Evolutionary conservation across 371 early-diverging fungal genomes (phyloP).

Genomic region (Rhizopus sp.): DNA sequence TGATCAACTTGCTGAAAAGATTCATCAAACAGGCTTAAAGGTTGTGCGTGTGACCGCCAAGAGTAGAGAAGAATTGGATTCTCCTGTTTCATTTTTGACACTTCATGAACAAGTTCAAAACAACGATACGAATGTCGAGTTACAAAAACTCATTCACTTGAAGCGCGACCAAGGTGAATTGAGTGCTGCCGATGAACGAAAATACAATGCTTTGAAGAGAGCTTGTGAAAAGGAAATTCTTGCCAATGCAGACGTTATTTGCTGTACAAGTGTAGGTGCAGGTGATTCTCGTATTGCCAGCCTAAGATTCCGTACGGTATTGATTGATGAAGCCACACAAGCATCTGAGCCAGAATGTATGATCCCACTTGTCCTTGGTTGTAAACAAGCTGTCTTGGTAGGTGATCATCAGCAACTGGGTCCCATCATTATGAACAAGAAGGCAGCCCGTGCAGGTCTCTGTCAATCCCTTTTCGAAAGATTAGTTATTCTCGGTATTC

Average conservation of each 20-base stretch:
- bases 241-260: slow-evolving; percentile 94
- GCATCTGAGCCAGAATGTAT: slow-evolving; percentile 97
- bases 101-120: slow-evolving; percentile 95
- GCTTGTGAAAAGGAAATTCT: slow-evolving; percentile 90
- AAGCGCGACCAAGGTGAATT: slow-evolving; percentile 91
- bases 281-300: slow-evolving; percentile 93
- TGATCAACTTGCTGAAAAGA: slow-evolving; percentile 97
- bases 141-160: slow-evolving; percentile 88
- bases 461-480: slow-evolving; percentile 98
- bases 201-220: slow-evolving; percentile 77
- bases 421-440: slow-evolving; percentile 97
- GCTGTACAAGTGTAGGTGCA: slow-evolving; percentile 98
- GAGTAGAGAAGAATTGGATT: slow-evolving; percentile 92
- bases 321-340: slow-evolving; percentile 99
- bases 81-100: slow-evolving; percentile 88
- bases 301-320: slow-evolving; percentile 89
- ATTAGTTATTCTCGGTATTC: slow-evolving; percentile 87
- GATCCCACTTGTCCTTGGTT: slow-evolving; percentile 95
- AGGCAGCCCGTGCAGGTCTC: slow-evolving; percentile 93
- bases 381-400: slow-evolving; percentile 95
- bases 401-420: slow-evolving; percentile 99
- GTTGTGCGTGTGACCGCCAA: slow-evolving; percentile 96
- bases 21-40: slow-evolving; percentile 93
- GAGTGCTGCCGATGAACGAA: slow-evolving; percentile 82
- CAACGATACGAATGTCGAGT: slow-evolving; percentile 89